Conservation (phyloP, 2,329 filamentous ascomycete species). For the Aspergillus sp. region DNA sequence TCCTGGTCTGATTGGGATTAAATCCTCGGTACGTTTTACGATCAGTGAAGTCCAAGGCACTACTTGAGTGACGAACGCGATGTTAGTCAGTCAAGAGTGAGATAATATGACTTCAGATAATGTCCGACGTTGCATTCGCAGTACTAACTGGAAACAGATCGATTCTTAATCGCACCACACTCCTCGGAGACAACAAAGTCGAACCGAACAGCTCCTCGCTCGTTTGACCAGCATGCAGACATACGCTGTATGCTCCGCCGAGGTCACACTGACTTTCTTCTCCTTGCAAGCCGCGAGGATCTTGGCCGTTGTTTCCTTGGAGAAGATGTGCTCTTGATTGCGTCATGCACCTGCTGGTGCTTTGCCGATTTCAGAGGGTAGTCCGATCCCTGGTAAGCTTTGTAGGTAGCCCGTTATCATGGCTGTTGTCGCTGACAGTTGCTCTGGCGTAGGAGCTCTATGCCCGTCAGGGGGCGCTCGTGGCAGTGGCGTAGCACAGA, state of each 20-base stretch:
- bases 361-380: not conserved
- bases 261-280: conserved; percentile 2
- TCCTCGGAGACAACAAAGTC: not conserved
- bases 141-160: not conserved
- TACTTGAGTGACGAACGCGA: too few species aligned
- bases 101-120: too few species aligned
- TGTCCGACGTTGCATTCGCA: too few species aligned
- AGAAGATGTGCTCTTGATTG: not conserved
- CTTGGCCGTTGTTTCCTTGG: not conserved
- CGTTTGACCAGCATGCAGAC: not conserved
- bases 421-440: not conserved
- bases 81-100: too few species aligned
- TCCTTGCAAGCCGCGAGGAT: conserved; percentile 7
- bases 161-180: not conserved
- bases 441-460: not conserved
- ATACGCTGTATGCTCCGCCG: conserved; percentile 7
- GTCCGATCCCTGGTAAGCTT: not conserved
- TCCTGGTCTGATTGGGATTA: too few species aligned
- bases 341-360: not conserved
- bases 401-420: not conserved
- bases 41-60: too few species aligned
- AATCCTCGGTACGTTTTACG: too few species aligned
- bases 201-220: conserved; percentile 6
- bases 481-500: too few species aligned
- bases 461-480: too few species aligned